These are phyloP conservation scores for Azolla pinnata DNA, from an alignment of 75 land plant genomes.

Conservation along the genomic window DNA sequence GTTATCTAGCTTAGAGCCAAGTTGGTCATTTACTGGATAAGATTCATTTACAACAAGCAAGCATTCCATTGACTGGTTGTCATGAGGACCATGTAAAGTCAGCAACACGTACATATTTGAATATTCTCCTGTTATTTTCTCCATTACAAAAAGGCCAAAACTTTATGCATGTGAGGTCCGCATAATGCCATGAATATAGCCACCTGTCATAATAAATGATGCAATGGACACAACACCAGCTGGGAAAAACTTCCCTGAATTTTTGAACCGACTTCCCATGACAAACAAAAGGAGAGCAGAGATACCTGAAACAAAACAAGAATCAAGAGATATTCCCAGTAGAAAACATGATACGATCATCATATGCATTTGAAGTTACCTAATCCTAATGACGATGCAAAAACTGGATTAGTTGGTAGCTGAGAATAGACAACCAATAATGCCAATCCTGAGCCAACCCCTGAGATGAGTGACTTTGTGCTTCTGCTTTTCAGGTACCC, in stretches of 20 bases:
- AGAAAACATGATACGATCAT: background rate
- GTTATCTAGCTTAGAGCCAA: too few species aligned
- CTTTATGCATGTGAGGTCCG: conserved; percentile 27
- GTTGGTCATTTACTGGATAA: too few species aligned
- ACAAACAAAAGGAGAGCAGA: conserved; percentile 51
- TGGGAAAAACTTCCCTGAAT: conserved; percentile 71
- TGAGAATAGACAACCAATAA: conserved; percentile 53
- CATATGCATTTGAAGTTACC: conserved; percentile 37
- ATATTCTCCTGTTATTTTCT: too few species aligned
- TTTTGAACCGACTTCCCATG: conserved; percentile 80
- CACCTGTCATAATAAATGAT: conserved; percentile 81
- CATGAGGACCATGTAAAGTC: too few species aligned
- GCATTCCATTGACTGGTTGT: too few species aligned
- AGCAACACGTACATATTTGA: too few species aligned
- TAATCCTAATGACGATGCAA: conserved; percentile 66
- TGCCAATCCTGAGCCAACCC: conserved; percentile 50
- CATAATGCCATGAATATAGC: conserved; percentile 74
- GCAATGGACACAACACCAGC: conserved; percentile 73
- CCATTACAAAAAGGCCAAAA: background rate
- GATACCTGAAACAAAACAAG: conserved; percentile 29
- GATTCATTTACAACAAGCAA: too few species aligned
- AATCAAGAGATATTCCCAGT: background rate
- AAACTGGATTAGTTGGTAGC: conserved; percentile 50
- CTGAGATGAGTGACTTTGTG: conserved; percentile 57
- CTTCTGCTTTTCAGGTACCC: conserved; percentile 72